Evolutionary conservation across 768 basidiomycete species (phyloP).

Genomic region (Russula lepida): DNA sequence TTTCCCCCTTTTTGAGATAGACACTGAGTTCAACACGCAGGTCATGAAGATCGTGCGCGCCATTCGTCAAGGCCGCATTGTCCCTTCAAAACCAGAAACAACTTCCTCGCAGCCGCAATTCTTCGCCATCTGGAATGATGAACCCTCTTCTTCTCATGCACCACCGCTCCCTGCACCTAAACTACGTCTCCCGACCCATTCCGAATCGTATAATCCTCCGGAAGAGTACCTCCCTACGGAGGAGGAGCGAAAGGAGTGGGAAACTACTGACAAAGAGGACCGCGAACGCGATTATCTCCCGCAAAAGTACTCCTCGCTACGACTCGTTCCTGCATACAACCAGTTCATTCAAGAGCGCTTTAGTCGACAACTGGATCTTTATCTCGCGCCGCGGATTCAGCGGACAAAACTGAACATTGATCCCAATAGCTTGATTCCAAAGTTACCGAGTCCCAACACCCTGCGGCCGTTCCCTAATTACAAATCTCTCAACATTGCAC

Average conservation of each 20-base stretch:
- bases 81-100: constrained; percentile 82
- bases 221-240: constrained; percentile 89
- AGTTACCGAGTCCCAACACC: constrained; percentile 86
- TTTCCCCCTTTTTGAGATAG: not conserved
- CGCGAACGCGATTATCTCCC: constrained; percentile 85
- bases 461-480: constrained; percentile 93
- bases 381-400: constrained; percentile 89
- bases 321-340: constrained; percentile 87
- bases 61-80: constrained; percentile 90
- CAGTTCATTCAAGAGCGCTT: constrained; percentile 92
- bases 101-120: constrained; percentile 55
- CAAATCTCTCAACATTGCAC: constrained; percentile 60
- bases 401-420: constrained; percentile 85
- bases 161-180: constrained; percentile 94
- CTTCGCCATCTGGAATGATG: constrained; percentile 86
- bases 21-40: constrained; percentile 32
- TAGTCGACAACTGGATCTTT: constrained; percentile 88
- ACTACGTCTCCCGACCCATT: constrained; percentile 76
- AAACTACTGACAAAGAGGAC: constrained; percentile 77
- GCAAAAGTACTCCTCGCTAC: constrained; percentile 73
- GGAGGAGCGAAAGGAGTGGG: constrained; percentile 76
- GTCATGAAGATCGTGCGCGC: constrained; percentile 99
- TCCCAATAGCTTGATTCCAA: constrained; percentile 84
- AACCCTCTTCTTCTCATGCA: constrained; percentile 58
- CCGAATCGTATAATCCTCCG: constrained; percentile 98